Percentiles rank a stretch among this genome's conserved stretches.
phyloP scores from a whole-genome alignment of 140 eudicot species.

The Oenanthe javanica region DNA sequence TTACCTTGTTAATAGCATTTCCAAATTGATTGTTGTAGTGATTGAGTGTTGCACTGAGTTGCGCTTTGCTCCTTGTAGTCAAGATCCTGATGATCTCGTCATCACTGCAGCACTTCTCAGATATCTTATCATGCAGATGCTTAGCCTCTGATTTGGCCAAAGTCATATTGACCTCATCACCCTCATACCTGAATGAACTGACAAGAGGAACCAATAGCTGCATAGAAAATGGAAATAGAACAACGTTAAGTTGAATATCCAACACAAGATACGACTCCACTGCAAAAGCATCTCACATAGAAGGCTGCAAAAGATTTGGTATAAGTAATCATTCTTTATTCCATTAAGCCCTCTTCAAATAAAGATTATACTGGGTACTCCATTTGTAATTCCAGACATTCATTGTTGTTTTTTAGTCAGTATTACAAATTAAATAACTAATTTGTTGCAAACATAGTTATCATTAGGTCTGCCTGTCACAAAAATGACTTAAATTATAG shows the following conservation, averaged over 20 bases:
- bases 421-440: background rate
- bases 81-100: slow-evolving; percentile 82
- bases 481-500: background rate
- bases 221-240: background rate
- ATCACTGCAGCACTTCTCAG: slow-evolving; percentile 58
- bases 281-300: background rate
- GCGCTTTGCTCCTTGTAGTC: slow-evolving; percentile 86
- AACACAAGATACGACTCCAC: too few relatives aligned
- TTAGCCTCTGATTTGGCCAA: slow-evolving; percentile 88
- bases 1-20: slow-evolving; percentile 72
- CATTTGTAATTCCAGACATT: background rate
- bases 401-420: background rate
- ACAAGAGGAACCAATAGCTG: slow-evolving; percentile 88
- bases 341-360: background rate
- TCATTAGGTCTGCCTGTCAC: background rate
- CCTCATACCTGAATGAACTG: slow-evolving; percentile 76
- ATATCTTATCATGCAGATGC: slow-evolving; percentile 70
- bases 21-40: slow-evolving; percentile 73
- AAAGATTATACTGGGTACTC: background rate
- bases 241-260: background rate
- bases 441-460: background rate
- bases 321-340: background rate
- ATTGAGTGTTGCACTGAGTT: slow-evolving; percentile 84
- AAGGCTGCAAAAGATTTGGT: background rate
- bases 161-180: slow-evolving; percentile 72